Percentiles rank a stretch among this genome's conserved stretches.
These are phyloP conservation scores for Phytophthora chlamydospora DNA, from an alignment of 352 stramenopile genomes.

Conservation along the genomic window DNA sequence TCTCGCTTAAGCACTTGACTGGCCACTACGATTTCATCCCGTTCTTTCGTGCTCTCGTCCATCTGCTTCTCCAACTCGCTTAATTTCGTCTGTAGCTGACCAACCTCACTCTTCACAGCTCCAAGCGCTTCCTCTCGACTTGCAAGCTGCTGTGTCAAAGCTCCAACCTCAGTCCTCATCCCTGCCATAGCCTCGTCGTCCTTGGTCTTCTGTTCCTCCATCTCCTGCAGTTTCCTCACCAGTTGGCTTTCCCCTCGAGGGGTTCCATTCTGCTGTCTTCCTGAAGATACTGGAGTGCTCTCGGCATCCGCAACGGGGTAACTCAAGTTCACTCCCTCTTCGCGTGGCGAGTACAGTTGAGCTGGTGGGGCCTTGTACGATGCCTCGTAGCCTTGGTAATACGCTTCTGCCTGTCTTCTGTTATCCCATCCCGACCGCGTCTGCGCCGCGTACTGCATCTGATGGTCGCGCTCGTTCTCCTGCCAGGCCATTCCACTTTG, in stretches of 20 bases:
- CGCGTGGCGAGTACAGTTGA: constrained; percentile 28
- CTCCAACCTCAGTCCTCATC: constrained; percentile 27
- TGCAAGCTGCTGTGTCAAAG: constrained; percentile 33
- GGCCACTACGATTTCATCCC: constrained; percentile 24
- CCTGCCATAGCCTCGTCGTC: constrained; percentile 31
- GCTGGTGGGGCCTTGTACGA: constrained; percentile 25
- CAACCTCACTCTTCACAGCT: constrained; percentile 22
- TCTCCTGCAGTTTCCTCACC: constrained; percentile 31
- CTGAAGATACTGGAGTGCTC: constrained; percentile 11
- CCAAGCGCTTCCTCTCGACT: constrained; percentile 32
- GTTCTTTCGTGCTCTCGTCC: constrained; percentile 32
- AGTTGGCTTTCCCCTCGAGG: constrained; percentile 19
- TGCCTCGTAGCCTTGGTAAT: constrained; percentile 35
- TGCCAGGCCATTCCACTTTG: constrained; percentile 33
- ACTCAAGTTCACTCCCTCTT: constrained; percentile 18
- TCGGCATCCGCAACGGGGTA: constrained; percentile 22
- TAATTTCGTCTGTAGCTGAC: constrained; percentile 28
- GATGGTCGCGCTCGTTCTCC: constrained; percentile 29
- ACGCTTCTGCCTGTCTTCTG: constrained; percentile 18
- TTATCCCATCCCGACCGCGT: constrained; percentile 26
- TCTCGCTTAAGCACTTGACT: constrained; percentile 48
- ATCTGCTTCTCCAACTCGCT: constrained; percentile 27
- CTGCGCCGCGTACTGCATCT: constrained; percentile 26
- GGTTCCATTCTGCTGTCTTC: constrained; percentile 21
- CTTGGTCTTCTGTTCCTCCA: constrained; percentile 40